phyloP scores from a whole-genome alignment of 805 yeast species.

The Ascoidea asiatica region DNA sequence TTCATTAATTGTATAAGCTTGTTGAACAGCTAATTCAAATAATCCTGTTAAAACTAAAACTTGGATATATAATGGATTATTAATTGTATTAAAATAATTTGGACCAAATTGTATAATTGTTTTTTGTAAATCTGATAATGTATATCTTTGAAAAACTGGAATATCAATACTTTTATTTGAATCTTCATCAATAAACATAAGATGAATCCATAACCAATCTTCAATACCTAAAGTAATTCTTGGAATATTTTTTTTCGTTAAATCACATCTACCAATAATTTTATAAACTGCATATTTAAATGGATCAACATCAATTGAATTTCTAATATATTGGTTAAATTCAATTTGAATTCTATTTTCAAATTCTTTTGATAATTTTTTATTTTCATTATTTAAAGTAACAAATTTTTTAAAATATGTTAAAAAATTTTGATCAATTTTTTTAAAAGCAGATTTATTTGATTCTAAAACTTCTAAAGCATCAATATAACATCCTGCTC shows the following conservation, averaged over 20 bases:
- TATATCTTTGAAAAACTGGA: slow-evolving; percentile 57
- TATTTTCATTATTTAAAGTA: slow-evolving; percentile 28
- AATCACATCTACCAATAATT: slow-evolving; percentile 80
- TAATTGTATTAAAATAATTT: slow-evolving; percentile 50
- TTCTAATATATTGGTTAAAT: slow-evolving; percentile 73
- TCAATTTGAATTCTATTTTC: slow-evolving; percentile 62
- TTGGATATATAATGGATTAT: slow-evolving; percentile 59
- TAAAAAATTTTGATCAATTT: slow-evolving; percentile 77
- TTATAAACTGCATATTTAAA: slow-evolving; percentile 84
- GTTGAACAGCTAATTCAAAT: slow-evolving; percentile 67
- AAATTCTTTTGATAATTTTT: slow-evolving; percentile 49
- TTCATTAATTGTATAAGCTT: slow-evolving; percentile 49
- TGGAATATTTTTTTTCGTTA: slow-evolving; percentile 53
- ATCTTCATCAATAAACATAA: slow-evolving; percentile 57
- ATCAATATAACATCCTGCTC: slow-evolving; percentile 74
- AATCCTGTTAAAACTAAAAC: slow-evolving; percentile 64
- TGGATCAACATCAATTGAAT: slow-evolving; percentile 61
- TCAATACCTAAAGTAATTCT: slow-evolving; percentile 62
- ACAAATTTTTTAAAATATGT: slow-evolving; percentile 62
- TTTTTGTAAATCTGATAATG: slow-evolving; percentile 61
- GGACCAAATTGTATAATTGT: slow-evolving; percentile 62
- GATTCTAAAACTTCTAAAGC: slow-evolving; percentile 57
- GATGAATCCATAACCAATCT: slow-evolving; percentile 95
- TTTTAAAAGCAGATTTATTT: slow-evolving; percentile 62
- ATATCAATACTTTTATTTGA: slow-evolving; percentile 23